Percentiles rank a stretch among this genome's conserved stretches.
These are phyloP conservation scores for Flaveria trinervia DNA, from an alignment of 129 eudicot genomes.

Conservation along the genomic window DNA sequence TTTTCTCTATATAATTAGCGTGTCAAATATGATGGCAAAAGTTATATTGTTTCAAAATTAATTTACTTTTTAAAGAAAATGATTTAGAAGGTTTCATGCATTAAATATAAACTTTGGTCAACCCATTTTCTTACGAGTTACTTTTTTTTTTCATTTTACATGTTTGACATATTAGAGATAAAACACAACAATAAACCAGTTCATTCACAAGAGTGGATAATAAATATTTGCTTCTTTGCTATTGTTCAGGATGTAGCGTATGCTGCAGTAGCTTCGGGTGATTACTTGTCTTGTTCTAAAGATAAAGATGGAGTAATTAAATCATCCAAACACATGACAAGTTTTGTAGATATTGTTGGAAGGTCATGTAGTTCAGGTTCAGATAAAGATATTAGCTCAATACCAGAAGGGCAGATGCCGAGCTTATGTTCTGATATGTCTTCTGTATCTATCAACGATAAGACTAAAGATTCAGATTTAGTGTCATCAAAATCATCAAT, in stretches of 20 bases:
- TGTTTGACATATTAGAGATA: not conserved
- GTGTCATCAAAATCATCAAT: constrained; percentile 35
- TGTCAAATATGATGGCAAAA: not conserved
- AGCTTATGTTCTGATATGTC: constrained; percentile 53
- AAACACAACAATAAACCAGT: not conserved
- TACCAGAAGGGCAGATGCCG: constrained; percentile 40
- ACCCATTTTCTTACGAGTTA: not conserved
- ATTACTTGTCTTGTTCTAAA: constrained; percentile 32
- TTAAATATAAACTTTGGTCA: not conserved
- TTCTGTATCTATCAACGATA: constrained; percentile 47
- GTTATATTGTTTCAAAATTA: not conserved
- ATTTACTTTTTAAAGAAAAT: not conserved
- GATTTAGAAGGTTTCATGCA: constrained; percentile 4
- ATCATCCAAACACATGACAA: constrained; percentile 55
- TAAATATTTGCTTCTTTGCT: constrained; percentile 10
- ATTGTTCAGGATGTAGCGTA: constrained; percentile 51
- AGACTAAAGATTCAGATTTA: constrained; percentile 32
- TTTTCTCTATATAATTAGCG: not conserved
- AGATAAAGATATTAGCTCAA: constrained; percentile 51
- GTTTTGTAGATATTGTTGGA: constrained; percentile 80
- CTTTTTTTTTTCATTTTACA: not conserved
- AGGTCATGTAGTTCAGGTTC: constrained; percentile 48
- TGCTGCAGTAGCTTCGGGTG: constrained; percentile 38
- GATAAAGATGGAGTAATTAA: constrained; percentile 41
- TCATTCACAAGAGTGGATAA: not conserved